A percentile compares a stretch with the other conserved stretches of the same genome.
These are phyloP conservation scores for Phoma sp. DNA, from an alignment of 2,329 filamentous ascomycete genomes.

Conservation along the genomic window DNA sequence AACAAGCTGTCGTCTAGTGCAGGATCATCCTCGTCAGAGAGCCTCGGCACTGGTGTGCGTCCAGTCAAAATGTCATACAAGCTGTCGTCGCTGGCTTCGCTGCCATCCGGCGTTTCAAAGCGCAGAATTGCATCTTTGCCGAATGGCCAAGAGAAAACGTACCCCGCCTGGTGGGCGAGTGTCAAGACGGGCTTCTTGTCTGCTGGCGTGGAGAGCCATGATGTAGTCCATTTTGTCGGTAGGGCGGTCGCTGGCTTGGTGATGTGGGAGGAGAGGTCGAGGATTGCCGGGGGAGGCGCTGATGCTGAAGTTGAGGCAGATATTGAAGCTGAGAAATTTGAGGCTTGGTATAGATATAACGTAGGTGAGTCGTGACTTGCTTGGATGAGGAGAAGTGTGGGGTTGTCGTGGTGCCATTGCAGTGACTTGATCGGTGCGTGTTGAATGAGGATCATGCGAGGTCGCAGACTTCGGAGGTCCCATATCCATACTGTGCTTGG, in stretches of 20 bases:
- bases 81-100: slow-evolving; percentile 55
- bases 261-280: slow-evolving; percentile 33
- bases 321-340: slow-evolving; percentile 21
- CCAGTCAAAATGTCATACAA: slow-evolving; percentile 58
- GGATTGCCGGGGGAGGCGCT: slow-evolving; percentile 32
- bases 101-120: slow-evolving; percentile 39
- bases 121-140: slow-evolving; percentile 47
- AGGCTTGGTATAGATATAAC: slow-evolving; percentile 50
- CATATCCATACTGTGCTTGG: slow-evolving; percentile 58
- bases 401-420: slow-evolving; percentile 52
- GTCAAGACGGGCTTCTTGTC: slow-evolving; percentile 48
- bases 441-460: slow-evolving; percentile 54
- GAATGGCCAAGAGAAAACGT: slow-evolving; percentile 52
- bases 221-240: slow-evolving; percentile 30
- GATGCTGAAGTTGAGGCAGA: slow-evolving; percentile 23
- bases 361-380: slow-evolving; percentile 50
- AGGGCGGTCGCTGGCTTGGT: slow-evolving; percentile 31
- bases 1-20: slow-evolving; percentile 16
- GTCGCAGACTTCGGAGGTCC: slow-evolving; percentile 50
- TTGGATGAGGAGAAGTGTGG: slow-evolving; percentile 52
- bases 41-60: slow-evolving; percentile 50
- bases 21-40: slow-evolving; percentile 23
- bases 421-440: slow-evolving; percentile 54
- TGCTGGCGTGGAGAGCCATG: slow-evolving; percentile 36
- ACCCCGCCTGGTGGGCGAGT: slow-evolving; percentile 47